Evolutionary conservation across 2,329 filamentous ascomycete species (phyloP).

Genomic region (Fusarium sp.): DNA sequence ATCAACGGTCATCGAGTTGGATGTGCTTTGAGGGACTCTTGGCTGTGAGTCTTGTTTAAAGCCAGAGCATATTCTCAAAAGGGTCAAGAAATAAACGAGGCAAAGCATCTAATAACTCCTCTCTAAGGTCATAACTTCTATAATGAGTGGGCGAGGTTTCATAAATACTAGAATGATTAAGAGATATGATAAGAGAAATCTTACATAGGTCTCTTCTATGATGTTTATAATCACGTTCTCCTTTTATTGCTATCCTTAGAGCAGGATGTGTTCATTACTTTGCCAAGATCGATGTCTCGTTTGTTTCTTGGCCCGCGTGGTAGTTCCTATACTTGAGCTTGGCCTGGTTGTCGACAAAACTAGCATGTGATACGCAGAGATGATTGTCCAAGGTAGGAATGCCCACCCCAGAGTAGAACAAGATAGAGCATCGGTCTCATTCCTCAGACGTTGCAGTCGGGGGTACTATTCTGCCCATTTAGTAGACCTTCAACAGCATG

Average conservation of each 20-base stretch:
- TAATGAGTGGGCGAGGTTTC: background rate
- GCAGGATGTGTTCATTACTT: background rate
- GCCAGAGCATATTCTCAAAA: background rate
- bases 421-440: background rate
- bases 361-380: too few relatives aligned
- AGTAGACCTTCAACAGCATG: background rate
- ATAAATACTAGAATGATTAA: background rate
- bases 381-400: background rate
- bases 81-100: background rate
- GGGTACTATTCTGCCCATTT: background rate
- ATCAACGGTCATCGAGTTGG: background rate
- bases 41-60: background rate
- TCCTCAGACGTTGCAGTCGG: background rate
- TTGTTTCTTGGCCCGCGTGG: background rate
- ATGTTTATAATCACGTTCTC: background rate
- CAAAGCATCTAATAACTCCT: background rate
- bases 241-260: background rate
- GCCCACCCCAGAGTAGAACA: background rate
- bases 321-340: background rate
- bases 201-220: background rate
- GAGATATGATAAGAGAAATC: background rate
- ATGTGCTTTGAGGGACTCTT: background rate
- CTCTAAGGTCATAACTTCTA: background rate
- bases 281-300: background rate
- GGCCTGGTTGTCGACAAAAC: too few relatives aligned